Evolutionary conservation across 2,329 filamentous ascomycete genomes (phyloP).

Genomic region (Colletotrichum sp.): DNA sequence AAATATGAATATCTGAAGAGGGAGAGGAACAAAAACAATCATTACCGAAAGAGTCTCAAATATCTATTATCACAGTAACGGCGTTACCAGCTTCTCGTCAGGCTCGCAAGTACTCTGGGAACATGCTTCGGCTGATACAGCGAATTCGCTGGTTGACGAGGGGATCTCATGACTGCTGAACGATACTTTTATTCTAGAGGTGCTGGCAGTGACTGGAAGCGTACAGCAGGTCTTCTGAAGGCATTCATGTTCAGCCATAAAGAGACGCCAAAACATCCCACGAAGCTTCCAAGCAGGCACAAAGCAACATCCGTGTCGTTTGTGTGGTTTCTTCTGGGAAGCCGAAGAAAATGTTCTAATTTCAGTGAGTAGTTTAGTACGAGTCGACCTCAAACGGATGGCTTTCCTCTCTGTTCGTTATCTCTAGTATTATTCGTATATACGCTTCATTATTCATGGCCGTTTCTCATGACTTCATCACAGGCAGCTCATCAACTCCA

Average conservation of each 20-base stretch:
- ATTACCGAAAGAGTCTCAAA: background rate
- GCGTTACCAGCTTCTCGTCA: too few relatives aligned
- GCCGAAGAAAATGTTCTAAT: accelerated
- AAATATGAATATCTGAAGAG: background rate
- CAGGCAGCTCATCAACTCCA: background rate
- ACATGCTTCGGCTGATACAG: too few relatives aligned
- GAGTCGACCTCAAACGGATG: background rate
- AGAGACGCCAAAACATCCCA: background rate
- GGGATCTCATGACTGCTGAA: background rate
- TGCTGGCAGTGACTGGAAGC: background rate
- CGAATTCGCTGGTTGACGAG: too few relatives aligned
- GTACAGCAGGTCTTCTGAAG: background rate
- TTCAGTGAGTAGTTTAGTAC: background rate
- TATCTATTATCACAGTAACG: background rate
- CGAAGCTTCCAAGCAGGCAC: background rate
- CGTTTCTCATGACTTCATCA: background rate
- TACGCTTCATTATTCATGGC: background rate
- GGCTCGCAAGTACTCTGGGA: too few relatives aligned
- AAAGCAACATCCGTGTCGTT: too few relatives aligned
- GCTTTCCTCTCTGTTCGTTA: background rate
- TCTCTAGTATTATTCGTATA: background rate
- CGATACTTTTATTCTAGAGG: background rate
- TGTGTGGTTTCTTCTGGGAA: background rate
- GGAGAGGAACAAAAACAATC: background rate
- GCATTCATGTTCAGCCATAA: background rate